Percentiles rank a stretch among this genome's conserved stretches.
These are phyloP conservation scores for Marasmius oreades DNA, from an alignment of 1,284 basidiomycete genomes.

Conservation along the genomic window DNA sequence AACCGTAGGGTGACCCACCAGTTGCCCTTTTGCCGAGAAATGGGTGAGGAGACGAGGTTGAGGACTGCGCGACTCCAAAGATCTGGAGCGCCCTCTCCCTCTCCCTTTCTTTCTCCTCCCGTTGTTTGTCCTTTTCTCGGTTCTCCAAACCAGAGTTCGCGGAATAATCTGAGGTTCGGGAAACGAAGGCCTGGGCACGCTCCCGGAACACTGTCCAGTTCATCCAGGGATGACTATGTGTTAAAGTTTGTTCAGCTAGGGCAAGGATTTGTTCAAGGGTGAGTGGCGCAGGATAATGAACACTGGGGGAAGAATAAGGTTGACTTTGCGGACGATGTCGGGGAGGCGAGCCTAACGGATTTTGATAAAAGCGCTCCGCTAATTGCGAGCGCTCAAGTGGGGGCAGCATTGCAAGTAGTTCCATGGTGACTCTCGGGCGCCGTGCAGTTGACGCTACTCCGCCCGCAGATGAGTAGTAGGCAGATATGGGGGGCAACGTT, in stretches of 20 bases:
- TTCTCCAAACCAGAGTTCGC: not conserved
- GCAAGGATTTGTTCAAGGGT: constrained; percentile 7
- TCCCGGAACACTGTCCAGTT: constrained; percentile 18
- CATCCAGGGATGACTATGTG: constrained; percentile 14
- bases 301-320: not conserved
- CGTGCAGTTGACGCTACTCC: constrained; percentile 3
- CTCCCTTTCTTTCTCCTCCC: constrained; percentile 10
- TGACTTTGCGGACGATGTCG: not conserved
- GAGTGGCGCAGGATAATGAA: not conserved
- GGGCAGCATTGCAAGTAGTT: constrained; percentile 11
- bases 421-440: not conserved
- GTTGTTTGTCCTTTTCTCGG: constrained; percentile 6
- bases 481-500: constrained; percentile 2
- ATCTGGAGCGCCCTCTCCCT: constrained; percentile 4
- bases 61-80: not conserved
- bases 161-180: not conserved
- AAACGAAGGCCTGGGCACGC: constrained; percentile 7
- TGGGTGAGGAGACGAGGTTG: not conserved
- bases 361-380: not conserved
- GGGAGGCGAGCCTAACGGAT: not conserved
- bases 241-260: constrained; percentile 13
- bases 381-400: not conserved
- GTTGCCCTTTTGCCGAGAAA: not conserved
- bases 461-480: not conserved
- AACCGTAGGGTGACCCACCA: not conserved